Base-by-base conservation (phyloP, 208 protist species). In the Acanthamoeba lenticulata region DNA sequence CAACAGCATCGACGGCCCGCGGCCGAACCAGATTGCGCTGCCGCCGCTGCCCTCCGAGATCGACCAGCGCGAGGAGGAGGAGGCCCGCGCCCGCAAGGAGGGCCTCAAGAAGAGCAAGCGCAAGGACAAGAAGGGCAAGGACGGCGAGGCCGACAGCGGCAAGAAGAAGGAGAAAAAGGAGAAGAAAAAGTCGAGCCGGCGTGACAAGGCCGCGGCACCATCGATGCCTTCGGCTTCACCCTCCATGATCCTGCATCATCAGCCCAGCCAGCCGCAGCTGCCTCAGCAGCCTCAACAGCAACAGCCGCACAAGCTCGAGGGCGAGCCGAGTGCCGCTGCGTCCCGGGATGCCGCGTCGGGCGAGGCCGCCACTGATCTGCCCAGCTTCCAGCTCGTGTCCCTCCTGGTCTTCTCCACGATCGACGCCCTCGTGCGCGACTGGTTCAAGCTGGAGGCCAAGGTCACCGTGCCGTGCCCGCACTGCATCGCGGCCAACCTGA, bases 401-500 rank as follows among this genome's bases (percentile, higher is more conserved):
- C 27, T 88, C 29, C 79, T 88, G 21, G 47, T 88, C 47, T 88
- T 88, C 47, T 88, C 79, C 24, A 60, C 79, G 2, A 60, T 88
- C 32, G 79, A 88, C 44, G 47, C 79, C 6, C 79, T 88, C 44
- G 47, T 88, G 1, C 42, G 47, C n/a, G 79, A 88, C 40, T 88
- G 79, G 79, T 88, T 62, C 44, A 79, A 79, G 52, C 52, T 89
- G 40, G 81, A 38, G 17, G 81, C 36, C 15, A 27, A 62, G 44
- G 29, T 89, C 45, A 65, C 81, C 11, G 81, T 89, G 44, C 81
- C 81, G 17, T 89, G 81, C 24, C 81, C 81, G 47, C 81, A 89
- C 32, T 89, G 81, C 36, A 62, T 49, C 5, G 81, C 81, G 2
- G 47, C n/a, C n/a, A 89, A 89, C 45, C 5, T 65, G n/a, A 5